A percentile compares a stretch with the other conserved stretches of the same genome.
Evolutionary conservation across 768 basidiomycete species (phyloP).

Genomic region (Lyophyllum semitale): DNA sequence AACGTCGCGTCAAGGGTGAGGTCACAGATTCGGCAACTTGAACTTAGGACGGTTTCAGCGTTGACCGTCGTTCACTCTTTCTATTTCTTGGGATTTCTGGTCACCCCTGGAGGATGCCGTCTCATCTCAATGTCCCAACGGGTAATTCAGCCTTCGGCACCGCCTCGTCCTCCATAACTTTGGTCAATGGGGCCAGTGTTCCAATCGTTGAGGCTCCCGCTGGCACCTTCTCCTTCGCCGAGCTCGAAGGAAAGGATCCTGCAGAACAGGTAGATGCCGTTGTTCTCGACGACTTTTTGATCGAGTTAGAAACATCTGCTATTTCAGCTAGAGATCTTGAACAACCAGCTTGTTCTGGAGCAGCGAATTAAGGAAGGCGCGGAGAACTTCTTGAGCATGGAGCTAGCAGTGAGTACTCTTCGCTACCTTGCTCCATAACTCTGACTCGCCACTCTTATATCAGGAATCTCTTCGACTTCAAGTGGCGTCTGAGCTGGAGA

Average conservation of each 20-base stretch:
- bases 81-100: neutral
- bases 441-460: neutral
- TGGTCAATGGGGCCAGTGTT: conserved; percentile 23
- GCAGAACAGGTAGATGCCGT: conserved; percentile 43
- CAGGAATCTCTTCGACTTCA: conserved; percentile 68
- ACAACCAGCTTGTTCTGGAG: conserved; percentile 71
- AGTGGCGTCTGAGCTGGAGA: conserved; percentile 77
- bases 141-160: conserved; percentile 19
- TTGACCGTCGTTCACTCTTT: neutral
- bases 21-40: conserved; percentile 13
- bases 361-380: conserved; percentile 89
- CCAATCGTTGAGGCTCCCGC: conserved; percentile 16
- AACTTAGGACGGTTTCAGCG: neutral
- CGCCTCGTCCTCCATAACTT: conserved; percentile 24
- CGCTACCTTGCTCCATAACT: neutral
- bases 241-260: conserved; percentile 48
- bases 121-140: conserved; percentile 18
- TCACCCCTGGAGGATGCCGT: conserved; percentile 16
- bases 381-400: conserved; percentile 81
- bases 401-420: conserved; percentile 46
- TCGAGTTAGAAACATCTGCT: neutral
- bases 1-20: conserved; percentile 11
- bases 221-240: conserved; percentile 34
- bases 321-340: conserved; percentile 64
- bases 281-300: neutral